Evolutionary conservation across 345 rosid genomes (phyloP), one percentile per base, ranked within the genome.

Genomic region (Nasturtium officinale): DNA sequence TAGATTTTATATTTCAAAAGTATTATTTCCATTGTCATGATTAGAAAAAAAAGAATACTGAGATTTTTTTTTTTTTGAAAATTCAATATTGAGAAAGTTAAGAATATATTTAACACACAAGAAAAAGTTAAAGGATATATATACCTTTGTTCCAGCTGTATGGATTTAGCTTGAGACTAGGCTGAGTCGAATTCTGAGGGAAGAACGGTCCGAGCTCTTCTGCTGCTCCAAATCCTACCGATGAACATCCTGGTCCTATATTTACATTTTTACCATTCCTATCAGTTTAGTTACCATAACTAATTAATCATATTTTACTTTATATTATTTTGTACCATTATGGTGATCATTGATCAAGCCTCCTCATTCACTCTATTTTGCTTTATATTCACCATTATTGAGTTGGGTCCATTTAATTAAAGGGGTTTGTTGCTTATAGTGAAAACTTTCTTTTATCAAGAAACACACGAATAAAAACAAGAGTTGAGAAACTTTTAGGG

Each of bases 151-250:
- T 91, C 97, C 97, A 91, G 29, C 86, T 60, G 55, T 85, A 61
- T 54, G 81, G 91, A 47, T 89, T 91, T 58, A 84, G 79, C 72
- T 80, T 82, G 17, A 92, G 85, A 11, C 67, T 68, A 15, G 75
- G 79, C 17, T 61, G 7, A 50, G 42, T 68, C 5, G 84, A 84
- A 60, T 84, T 88, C 40, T 79, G 86, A 48, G 90, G 83, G 56
- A 89, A 87, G 78, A 91, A 91, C 25, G 97, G 97, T 6, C 97
- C 96, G 3, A 89, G 61, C 70, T 91, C 97, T 63, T 86, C 98
- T 51, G 94, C 77, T 70, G 80, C 83, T 72, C 98, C 98, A 69
- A 69, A 88, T 12, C 89, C 98, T 40, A 89, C 69, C 8, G 94
- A 89, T 23, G 92, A 89, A 73, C 98, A 92, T 6, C 96, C 96